A percentile compares a stretch with the other conserved stretches of the same genome.
Evolutionary conservation across 768 basidiomycete genomes (phyloP).

Genomic region (Floccularia luteovirens): DNA sequence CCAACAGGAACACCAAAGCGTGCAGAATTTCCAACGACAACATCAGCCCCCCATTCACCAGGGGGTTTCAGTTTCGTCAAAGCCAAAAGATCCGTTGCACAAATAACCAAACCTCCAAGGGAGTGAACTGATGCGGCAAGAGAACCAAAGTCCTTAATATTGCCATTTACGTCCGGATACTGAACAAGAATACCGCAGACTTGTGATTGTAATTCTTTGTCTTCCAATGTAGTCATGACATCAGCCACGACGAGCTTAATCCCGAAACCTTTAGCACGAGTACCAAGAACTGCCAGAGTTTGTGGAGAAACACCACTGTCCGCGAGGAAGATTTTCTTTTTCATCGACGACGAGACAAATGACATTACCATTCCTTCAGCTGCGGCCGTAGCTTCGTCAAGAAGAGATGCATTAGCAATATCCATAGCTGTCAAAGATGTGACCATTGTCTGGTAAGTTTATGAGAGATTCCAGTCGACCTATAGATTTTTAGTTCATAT

Average conservation of each 20-base stretch:
- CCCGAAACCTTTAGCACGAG: slow-evolving; percentile 90
- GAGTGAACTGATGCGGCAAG: slow-evolving; percentile 66
- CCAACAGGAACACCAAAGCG: slow-evolving; percentile 96
- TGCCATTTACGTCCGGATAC: slow-evolving; percentile 89
- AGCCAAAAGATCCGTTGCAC: slow-evolving; percentile 89
- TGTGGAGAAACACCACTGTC: slow-evolving; percentile 81
- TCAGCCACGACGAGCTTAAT: slow-evolving; percentile 75
- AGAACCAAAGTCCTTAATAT: slow-evolving; percentile 62
- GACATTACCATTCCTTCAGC: slow-evolving; percentile 98
- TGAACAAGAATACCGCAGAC: slow-evolving; percentile 88
- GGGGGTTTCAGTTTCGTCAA: slow-evolving; percentile 91
- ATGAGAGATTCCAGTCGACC: slow-evolving; percentile 94
- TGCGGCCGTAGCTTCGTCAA: slow-evolving; percentile 93
- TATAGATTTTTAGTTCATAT: slow-evolving; percentile 18
- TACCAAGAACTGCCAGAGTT: slow-evolving; percentile 82
- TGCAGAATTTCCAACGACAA: slow-evolving; percentile 91
- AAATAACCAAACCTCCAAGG: slow-evolving; percentile 73
- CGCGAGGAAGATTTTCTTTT: slow-evolving; percentile 79
- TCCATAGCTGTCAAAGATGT: slow-evolving; percentile 92
- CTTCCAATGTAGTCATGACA: slow-evolving; percentile 37
- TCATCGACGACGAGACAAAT: slow-evolving; percentile 56
- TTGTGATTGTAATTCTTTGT: slow-evolving; percentile 47
- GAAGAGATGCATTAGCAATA: slow-evolving; percentile 90
- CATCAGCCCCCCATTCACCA: slow-evolving; percentile 98
- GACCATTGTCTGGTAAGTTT: slow-evolving; percentile 96